These are phyloP conservation scores for Penicillium sumatraense DNA, from an alignment of 2,329 filamentous ascomycete genomes.

Conservation along the genomic window DNA sequence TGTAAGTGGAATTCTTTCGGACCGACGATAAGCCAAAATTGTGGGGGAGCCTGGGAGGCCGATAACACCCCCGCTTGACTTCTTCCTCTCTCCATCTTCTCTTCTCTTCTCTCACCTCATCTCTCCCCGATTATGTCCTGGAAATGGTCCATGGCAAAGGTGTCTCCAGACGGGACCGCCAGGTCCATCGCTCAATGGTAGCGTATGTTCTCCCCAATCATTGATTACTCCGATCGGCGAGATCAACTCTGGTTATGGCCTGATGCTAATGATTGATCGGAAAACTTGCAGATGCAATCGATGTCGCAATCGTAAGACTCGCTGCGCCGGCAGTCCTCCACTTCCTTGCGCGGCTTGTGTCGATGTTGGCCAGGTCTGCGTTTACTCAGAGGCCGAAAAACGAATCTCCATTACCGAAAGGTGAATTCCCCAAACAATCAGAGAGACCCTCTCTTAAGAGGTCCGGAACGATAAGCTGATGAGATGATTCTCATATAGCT, in stretches of 20 bases:
- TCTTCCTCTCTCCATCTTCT: background rate
- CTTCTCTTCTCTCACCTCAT: too few species aligned
- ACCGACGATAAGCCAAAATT: conserved; percentile 4
- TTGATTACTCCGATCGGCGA: background rate
- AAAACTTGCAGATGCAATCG: conserved; percentile 46
- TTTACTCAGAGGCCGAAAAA: conserved; percentile 44
- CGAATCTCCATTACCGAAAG: conserved; percentile 42
- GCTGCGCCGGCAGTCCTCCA: conserved; percentile 41
- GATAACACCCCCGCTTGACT: background rate
- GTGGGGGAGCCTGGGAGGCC: background rate
- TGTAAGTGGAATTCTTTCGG: background rate
- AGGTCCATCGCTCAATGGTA: conserved; percentile 31
- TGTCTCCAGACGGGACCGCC: conserved; percentile 22
- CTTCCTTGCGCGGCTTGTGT: conserved; percentile 41
- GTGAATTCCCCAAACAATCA: conserved; percentile 19
- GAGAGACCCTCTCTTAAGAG: background rate
- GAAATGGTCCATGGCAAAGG: conserved; percentile 23
- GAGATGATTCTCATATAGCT: conserved; percentile 21
- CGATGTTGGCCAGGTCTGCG: conserved; percentile 36
- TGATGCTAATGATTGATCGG: too few species aligned
- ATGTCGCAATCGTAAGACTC: conserved; percentile 41
- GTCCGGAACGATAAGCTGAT: too few species aligned
- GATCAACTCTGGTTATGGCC: too few species aligned
- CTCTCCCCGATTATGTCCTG: background rate
- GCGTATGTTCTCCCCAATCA: conserved; percentile 25